These are phyloP conservation scores for Aspergillus bridgeri DNA, from an alignment of 495 filamentous ascomycete species.

Conservation along the genomic window DNA sequence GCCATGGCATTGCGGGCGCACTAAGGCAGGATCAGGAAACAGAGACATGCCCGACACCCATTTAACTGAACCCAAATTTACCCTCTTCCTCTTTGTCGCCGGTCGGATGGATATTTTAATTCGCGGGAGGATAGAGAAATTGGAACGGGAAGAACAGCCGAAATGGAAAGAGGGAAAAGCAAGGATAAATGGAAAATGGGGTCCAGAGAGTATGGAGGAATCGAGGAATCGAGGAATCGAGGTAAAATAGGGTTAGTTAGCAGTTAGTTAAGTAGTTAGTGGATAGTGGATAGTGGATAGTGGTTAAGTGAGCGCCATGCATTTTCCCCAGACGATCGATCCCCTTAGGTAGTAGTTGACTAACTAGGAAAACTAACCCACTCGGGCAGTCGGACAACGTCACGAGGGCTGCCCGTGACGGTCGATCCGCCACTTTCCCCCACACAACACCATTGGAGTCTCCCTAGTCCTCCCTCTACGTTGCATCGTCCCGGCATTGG, in stretches of 20 bases:
- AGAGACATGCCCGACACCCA: constrained; percentile 31
- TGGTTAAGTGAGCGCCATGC: too few species aligned
- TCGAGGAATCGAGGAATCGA: too few species aligned
- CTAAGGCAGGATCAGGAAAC: constrained; percentile 33
- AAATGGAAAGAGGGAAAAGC: not conserved
- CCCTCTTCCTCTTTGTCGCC: not conserved
- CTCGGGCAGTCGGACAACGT: not conserved
- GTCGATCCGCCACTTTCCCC: not conserved
- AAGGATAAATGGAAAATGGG: not conserved
- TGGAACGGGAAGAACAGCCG: not conserved
- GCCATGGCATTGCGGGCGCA: constrained; percentile 27
- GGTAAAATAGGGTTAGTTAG: not conserved
- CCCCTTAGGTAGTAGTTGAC: too few species aligned
- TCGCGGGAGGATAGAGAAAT: not conserved
- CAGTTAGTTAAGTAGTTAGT: too few species aligned
- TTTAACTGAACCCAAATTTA: not conserved
- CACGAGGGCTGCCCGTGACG: constrained; percentile 1
- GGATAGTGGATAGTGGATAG: too few species aligned
- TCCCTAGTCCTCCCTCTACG: too few species aligned
- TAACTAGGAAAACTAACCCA: too few species aligned
- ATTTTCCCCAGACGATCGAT: too few species aligned
- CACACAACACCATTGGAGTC: too few species aligned
- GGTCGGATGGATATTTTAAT: not conserved
- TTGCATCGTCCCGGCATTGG: too few species aligned
- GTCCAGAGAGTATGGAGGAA: too few species aligned